Evolutionary conservation across 306 rosid species (phyloP), one percentile per base, ranked within the genome.

Genomic region (Phaseolus lunatus): DNA sequence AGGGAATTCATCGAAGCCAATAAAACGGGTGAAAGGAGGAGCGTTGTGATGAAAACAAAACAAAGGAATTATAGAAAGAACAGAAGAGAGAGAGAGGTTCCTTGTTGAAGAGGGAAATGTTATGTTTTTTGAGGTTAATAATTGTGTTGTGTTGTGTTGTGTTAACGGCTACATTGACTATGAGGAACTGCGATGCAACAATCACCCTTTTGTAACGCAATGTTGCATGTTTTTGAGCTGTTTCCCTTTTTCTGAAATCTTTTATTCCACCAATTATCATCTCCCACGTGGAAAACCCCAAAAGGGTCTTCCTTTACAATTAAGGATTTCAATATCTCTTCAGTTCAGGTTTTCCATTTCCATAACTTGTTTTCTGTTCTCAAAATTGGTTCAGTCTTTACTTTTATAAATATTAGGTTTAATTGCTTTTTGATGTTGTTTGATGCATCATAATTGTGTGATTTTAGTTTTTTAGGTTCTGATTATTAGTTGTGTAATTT

Each of bases 31-130:
- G 29, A 58, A n/a, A 47, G 52, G 47, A 23, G 69, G 72, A 81
- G 84, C 53, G 50, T 63, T 33, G 44, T 15, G 9, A 63, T 43
- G 33, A 61, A 66, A 33, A 66, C 3, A 39, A 39, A 37, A 37
- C 43, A 62, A 63, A 72, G 67, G 14, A 70, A 22, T 9, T 20
- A 22, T 14, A 64, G 50, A 23, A 37, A 1, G 47, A 39, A 63
- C 16, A 31, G 23, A 0, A 10, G 23, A 56, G 22, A 41, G 24
- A 48, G 15, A 15, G 27, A 13, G 84, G 50, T 78, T 81, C 66
- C 88, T 85, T 88, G 90, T 76, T 74, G 84, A 75, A 5, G 65
- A 79, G 84, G 79, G 35, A 77, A 58, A 33, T 10, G 47, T 44
- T 18, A 39, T 57, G 82, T 44, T 69, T 39, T 41, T 13, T 67